A percentile compares a stretch with the other conserved stretches of the same genome.
Conservation (phyloP, 768 basidiomycete species). For the Coprinellus micaceus region DNA sequence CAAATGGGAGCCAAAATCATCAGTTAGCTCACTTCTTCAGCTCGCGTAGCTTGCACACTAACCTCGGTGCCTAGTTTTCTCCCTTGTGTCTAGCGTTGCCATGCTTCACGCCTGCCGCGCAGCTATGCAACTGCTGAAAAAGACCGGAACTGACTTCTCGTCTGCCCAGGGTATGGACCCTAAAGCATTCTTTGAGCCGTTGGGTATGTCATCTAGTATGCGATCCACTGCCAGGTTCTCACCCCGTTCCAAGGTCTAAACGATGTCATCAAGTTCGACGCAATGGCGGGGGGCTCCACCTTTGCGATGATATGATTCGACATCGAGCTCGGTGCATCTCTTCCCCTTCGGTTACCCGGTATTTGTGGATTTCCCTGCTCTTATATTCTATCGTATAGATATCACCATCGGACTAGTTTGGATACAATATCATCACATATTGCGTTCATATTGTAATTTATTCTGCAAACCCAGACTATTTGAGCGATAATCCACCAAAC, state of each 20-base stretch:
- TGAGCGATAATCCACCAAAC: too few relatives aligned
- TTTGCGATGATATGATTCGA: constrained; percentile 10
- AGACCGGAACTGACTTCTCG: constrained; percentile 71
- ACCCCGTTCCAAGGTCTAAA: constrained; percentile 9
- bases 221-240: neutral
- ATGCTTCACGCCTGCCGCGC: constrained; percentile 74
- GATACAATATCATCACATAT: too few relatives aligned
- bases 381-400: neutral
- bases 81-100: constrained; percentile 71
- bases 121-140: constrained; percentile 73
- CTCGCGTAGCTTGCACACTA: neutral
- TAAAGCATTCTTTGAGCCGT: constrained; percentile 71
- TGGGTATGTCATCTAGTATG: constrained; percentile 42
- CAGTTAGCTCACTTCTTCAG: constrained; percentile 31
- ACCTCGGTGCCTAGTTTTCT: constrained; percentile 52
- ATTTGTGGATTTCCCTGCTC: neutral
- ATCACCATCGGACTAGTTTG: neutral
- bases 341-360: neutral
- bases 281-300: constrained; percentile 15
- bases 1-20: constrained; percentile 71
- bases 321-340: neutral
- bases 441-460: too few relatives aligned
- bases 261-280: constrained; percentile 14
- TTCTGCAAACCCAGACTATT: too few relatives aligned
- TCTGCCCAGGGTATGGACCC: constrained; percentile 68